Conservation (phyloP, 768 basidiomycete genomes). For the Mycena pura region DNA sequence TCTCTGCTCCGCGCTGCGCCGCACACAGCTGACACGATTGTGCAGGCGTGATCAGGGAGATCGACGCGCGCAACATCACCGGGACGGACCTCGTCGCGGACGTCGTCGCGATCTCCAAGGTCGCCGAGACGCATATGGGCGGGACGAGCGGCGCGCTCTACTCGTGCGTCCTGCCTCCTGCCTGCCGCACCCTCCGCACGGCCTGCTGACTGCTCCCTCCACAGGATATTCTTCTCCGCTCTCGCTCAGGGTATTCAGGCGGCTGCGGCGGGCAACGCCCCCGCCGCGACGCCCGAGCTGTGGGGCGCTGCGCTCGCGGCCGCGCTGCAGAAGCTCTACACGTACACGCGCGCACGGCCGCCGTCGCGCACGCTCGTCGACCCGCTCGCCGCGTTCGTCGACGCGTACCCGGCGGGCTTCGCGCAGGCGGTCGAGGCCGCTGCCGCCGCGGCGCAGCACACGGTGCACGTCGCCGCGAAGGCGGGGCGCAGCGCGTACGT, state of each 20-base stretch:
- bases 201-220: neutral
- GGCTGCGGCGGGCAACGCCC: constrained; percentile 22
- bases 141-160: constrained; percentile 92
- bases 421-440: constrained; percentile 65
- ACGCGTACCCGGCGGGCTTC: constrained; percentile 50
- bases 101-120: constrained; percentile 71
- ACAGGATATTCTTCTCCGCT: constrained; percentile 89
- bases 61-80: constrained; percentile 60
- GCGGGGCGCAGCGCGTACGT: constrained; percentile 92
- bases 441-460: constrained; percentile 71
- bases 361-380: constrained; percentile 95
- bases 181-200: neutral
- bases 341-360: constrained; percentile 87
- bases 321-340: constrained; percentile 70
- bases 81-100: constrained; percentile 71
- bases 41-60: constrained; percentile 65
- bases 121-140: constrained; percentile 87
- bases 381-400: constrained; percentile 81
- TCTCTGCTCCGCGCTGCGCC: constrained; percentile 14
- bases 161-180: constrained; percentile 64
- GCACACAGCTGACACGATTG: neutral
- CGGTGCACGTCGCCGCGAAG: constrained; percentile 79
- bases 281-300: constrained; percentile 51
- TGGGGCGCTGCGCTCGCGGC: constrained; percentile 68
- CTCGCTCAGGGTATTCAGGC: constrained; percentile 75